Evolutionary conservation across 208 protist species (phyloP).

Genomic region (Leishmania major): DNA sequence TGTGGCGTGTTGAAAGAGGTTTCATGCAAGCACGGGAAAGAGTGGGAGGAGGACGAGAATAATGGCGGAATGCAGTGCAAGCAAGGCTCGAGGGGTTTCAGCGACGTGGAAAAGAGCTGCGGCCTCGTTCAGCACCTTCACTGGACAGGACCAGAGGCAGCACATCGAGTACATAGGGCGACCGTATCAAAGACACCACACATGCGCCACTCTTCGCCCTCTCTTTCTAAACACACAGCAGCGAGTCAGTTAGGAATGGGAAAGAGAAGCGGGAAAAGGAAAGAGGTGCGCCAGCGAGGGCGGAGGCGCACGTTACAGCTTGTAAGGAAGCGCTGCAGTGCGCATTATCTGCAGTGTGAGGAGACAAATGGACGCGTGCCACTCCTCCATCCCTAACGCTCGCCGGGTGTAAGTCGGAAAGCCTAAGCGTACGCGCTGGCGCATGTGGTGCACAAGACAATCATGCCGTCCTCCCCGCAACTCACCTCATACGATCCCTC

Average conservation of each 20-base stretch:
- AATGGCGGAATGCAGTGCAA: background rate
- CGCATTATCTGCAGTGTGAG: background rate
- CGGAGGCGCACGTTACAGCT: background rate
- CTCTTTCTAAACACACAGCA: background rate
- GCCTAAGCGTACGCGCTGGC: slow-evolving; percentile 11
- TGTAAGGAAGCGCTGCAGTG: background rate
- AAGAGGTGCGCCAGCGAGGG: background rate
- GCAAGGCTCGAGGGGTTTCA: background rate
- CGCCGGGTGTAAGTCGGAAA: background rate
- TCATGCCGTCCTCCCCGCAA: slow-evolving; percentile 66
- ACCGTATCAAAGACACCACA: background rate
- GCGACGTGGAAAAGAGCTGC: background rate
- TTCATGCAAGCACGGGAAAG: background rate
- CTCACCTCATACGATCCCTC: slow-evolving; percentile 70
- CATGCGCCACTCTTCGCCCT: background rate
- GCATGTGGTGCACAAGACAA: slow-evolving; percentile 52
- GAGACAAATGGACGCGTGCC: too few species aligned
- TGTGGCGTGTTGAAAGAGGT: background rate
- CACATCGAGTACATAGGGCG: background rate
- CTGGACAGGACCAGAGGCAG: background rate
- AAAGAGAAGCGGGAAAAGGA: background rate
- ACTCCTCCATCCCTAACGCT: background rate
- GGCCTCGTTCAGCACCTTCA: background rate
- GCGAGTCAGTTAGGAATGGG: background rate
- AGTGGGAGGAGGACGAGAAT: background rate